These are phyloP conservation scores for Chaetomiaceae sp. DNA, from an alignment of 2,329 filamentous ascomycete species.

Conservation along the genomic window DNA sequence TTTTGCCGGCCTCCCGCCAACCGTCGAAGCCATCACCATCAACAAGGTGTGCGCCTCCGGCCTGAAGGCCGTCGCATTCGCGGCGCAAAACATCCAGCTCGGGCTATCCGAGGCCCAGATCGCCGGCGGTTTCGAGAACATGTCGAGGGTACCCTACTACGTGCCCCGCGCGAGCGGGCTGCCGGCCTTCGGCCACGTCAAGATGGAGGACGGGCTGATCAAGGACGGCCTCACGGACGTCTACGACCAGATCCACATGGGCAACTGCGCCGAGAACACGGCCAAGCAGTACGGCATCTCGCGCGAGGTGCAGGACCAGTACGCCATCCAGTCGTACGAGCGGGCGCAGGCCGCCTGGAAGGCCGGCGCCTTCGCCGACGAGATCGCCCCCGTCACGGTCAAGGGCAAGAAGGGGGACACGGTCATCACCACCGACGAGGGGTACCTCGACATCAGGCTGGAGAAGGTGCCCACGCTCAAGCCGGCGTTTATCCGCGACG, in stretches of 20 bases:
- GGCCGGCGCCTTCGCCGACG: slow-evolving; percentile 75
- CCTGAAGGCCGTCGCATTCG: slow-evolving; percentile 84
- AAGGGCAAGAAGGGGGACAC: slow-evolving; percentile 78
- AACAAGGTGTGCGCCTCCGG: slow-evolving; percentile 99
- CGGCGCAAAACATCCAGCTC: slow-evolving; percentile 91
- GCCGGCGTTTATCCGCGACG: slow-evolving; percentile 83
- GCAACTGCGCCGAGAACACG: slow-evolving; percentile 90
- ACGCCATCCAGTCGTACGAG: slow-evolving; percentile 84
- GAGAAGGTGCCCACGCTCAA: slow-evolving; percentile 85
- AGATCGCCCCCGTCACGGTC: slow-evolving; percentile 84
- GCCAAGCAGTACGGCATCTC: slow-evolving; percentile 81
- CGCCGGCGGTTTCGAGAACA: slow-evolving; percentile 97
- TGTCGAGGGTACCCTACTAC: slow-evolving; percentile 92
- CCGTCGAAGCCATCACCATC: slow-evolving; percentile 82
- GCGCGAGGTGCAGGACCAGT: slow-evolving; percentile 83
- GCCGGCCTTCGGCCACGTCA: slow-evolving; percentile 80
- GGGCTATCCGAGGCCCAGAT: slow-evolving; percentile 84
- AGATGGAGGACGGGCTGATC: slow-evolving; percentile 85
- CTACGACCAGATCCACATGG: slow-evolving; percentile 97
- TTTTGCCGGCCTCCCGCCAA: slow-evolving; percentile 78
- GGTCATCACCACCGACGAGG: slow-evolving; percentile 78
- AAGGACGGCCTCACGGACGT: slow-evolving; percentile 96
- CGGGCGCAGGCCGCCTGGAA: slow-evolving; percentile 89
- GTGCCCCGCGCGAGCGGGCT: slow-evolving; percentile 75
- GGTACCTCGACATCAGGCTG: slow-evolving; percentile 78